These are phyloP conservation scores for Sanghuangporus baumii DNA, from an alignment of 1,284 basidiomycete genomes.

Conservation along the genomic window DNA sequence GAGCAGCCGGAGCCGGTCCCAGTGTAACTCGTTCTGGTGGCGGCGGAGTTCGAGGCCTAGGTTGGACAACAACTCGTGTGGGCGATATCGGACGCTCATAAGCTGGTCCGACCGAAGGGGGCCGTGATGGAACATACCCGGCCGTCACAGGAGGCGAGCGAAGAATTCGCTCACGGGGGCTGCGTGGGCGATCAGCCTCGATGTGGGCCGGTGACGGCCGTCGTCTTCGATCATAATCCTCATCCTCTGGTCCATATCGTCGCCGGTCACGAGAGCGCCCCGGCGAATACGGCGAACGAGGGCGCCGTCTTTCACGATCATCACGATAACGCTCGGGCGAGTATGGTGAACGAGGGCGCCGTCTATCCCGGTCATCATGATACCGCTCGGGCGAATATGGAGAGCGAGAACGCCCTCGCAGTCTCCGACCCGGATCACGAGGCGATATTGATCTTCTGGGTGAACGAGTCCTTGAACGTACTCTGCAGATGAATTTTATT, in stretches of 20 bases:
- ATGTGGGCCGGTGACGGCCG: not conserved
- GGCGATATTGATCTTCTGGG: slow-evolving; percentile 24
- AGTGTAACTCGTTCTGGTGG: not conserved
- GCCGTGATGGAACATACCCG: not conserved
- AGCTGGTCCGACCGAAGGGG: not conserved
- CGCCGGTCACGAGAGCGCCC: not conserved
- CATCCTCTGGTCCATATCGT: not conserved
- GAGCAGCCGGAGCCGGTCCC: not conserved
- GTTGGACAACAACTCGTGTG: slow-evolving; percentile 1
- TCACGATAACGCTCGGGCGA: not conserved
- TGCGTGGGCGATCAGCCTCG: not conserved
- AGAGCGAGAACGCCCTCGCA: slow-evolving; percentile 17
- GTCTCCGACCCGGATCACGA: slow-evolving; percentile 14
- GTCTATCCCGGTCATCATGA: not conserved
- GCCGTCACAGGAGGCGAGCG: not conserved
- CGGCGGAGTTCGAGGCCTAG: not conserved
- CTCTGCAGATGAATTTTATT: not conserved
- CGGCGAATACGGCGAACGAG: not conserved
- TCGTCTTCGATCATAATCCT: not conserved
- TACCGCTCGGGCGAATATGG: not conserved
- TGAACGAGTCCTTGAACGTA: slow-evolving; percentile 18
- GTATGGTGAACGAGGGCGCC: not conserved
- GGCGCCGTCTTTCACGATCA: not conserved
- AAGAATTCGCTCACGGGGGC: not conserved
- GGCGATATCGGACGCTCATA: not conserved